Evolutionary conservation across 768 basidiomycete genomes (phyloP), one percentile per base, ranked within the genome.

Genomic region (Mycena venus): DNA sequence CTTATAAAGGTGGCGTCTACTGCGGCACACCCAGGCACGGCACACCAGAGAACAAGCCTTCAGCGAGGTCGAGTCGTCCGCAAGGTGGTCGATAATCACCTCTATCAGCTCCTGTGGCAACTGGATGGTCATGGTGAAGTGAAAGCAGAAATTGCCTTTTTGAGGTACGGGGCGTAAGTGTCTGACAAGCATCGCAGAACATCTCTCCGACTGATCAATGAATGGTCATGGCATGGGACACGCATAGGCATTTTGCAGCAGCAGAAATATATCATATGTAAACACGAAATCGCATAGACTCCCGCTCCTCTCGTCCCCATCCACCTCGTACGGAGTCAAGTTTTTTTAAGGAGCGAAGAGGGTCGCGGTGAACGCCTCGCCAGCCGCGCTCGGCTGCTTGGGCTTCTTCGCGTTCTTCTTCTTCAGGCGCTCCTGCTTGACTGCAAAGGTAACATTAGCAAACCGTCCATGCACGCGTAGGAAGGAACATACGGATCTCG

Each of bases 401-500:
- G n/a, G n/a, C 88, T 93, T 92, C 89, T 90, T 90, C 78, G 87
- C 87, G 74, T 81, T 86, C 83, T 91, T 90, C 85, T 89, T 88
- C 83, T 92, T 92, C 79, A 89, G 81, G 78, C 93, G 92, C 85
- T 94, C 92, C 82, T 95, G 94, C 83, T 92, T 93, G 88, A 95
- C 94, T 95, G 78, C 47, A n/a, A n/a, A n/a, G n/a, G n/a, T n/a
- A n/a, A n/a, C n/a, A n/a, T n/a, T n/a, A n/a, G n/a, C n/a, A n/a
- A n/a, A n/a, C n/a, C n/a, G n/a, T n/a, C n/a, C n/a, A n/a, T n/a
- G n/a, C n/a, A n/a, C n/a, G n/a, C n/a, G n/a, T n/a, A n/a, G n/a
- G n/a, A n/a, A n/a, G n/a, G n/a, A n/a, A 94, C 94, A 72, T 83
- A 96, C 94, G 90, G 78, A 97, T 85, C 83, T 98, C 96, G 81